phyloP scores from a whole-genome alignment of 2,329 filamentous ascomycete genomes.

The Botrytis tulipae region DNA sequence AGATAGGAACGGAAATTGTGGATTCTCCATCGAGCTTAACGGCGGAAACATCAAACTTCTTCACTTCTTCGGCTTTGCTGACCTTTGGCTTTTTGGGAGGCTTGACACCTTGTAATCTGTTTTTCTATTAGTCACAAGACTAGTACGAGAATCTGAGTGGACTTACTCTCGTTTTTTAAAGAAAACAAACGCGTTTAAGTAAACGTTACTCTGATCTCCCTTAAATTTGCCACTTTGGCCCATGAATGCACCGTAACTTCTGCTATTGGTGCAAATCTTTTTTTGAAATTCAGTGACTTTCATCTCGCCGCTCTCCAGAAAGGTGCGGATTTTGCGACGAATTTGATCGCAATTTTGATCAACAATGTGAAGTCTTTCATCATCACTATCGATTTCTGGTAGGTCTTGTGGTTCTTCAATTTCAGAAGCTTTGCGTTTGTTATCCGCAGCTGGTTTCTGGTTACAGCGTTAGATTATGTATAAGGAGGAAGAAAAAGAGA shows the following conservation, averaged over 20 bases:
- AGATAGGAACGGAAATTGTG: slow-evolving; percentile 47
- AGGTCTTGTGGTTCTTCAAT: slow-evolving; percentile 16
- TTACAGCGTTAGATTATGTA: neutral
- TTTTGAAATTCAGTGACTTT: slow-evolving; percentile 45
- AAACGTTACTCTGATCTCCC: slow-evolving; percentile 41
- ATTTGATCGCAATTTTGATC: slow-evolving; percentile 39
- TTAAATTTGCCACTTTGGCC: slow-evolving; percentile 45
- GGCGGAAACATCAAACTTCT: slow-evolving; percentile 43
- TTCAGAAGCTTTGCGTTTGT: slow-evolving; percentile 27
- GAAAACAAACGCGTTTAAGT: slow-evolving; percentile 42
- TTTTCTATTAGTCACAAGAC: neutral
- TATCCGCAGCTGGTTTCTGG: slow-evolving; percentile 9
- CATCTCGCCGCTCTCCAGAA: slow-evolving; percentile 45
- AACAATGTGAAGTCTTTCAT: slow-evolving; percentile 24
- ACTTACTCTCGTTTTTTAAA: slow-evolving; percentile 50
- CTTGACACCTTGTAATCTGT: slow-evolving; percentile 44
- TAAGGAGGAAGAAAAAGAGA: neutral
- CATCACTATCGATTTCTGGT: slow-evolving; percentile 25
- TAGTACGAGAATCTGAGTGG: neutral
- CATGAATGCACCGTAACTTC: slow-evolving; percentile 48
- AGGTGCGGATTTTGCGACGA: slow-evolving; percentile 43
- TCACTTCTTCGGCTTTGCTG: slow-evolving; percentile 35
- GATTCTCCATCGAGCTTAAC: slow-evolving; percentile 50
- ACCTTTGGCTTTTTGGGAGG: slow-evolving; percentile 37
- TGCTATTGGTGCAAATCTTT: slow-evolving; percentile 40